A percentile compares a stretch with the other conserved stretches of the same genome.
These are phyloP conservation scores for Phytophthora pluvialis DNA, from an alignment of 352 stramenopile genomes.

Conservation along the genomic window DNA sequence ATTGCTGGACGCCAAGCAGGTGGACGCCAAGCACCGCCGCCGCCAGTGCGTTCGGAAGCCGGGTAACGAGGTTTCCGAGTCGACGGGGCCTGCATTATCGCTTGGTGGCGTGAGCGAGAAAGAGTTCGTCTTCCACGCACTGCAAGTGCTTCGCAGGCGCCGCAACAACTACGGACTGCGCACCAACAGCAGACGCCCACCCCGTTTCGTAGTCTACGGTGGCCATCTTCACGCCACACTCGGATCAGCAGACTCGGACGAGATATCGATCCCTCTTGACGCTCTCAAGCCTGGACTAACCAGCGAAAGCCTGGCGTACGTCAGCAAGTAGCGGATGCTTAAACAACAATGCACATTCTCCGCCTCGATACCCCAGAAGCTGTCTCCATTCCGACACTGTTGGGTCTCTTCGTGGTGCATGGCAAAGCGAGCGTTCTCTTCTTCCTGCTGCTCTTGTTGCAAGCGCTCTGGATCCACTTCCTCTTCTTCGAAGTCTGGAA, in stretches of 20 bases:
- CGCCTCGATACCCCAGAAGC: conserved; percentile 69
- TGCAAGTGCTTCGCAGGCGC: conserved; percentile 53
- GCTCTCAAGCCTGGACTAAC: conserved; percentile 45
- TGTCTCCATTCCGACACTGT: conserved; percentile 55
- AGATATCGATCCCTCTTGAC: conserved; percentile 29
- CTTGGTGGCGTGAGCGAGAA: conserved; percentile 61
- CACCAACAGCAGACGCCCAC: conserved; percentile 48
- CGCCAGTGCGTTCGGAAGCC: conserved; percentile 2
- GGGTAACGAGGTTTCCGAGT: conserved; percentile 3
- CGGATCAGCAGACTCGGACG: conserved; percentile 12
- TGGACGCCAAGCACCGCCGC: conserved; percentile 22
- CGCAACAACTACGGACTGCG: conserved; percentile 54
- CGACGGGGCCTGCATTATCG: conserved; percentile 23
- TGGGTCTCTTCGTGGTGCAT: conserved; percentile 48
- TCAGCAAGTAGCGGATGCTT: conserved; percentile 7
- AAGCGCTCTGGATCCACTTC: conserved; percentile 24
- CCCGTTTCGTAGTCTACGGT: conserved; percentile 7
- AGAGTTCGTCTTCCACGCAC: conserved; percentile 64
- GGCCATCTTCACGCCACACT: conserved; percentile 3
- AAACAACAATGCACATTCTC: conserved; percentile 33
- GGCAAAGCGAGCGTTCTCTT: conserved; percentile 36
- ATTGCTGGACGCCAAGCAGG: conserved; percentile 45
- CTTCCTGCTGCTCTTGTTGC: conserved; percentile 33
- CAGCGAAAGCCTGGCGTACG: conserved; percentile 24
- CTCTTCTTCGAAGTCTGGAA: conserved; percentile 22